A percentile compares a stretch with the other conserved stretches of the same genome.
Evolutionary conservation across 2,329 filamentous ascomycete genomes (phyloP).

Genomic region (Alternaria consortialis): DNA sequence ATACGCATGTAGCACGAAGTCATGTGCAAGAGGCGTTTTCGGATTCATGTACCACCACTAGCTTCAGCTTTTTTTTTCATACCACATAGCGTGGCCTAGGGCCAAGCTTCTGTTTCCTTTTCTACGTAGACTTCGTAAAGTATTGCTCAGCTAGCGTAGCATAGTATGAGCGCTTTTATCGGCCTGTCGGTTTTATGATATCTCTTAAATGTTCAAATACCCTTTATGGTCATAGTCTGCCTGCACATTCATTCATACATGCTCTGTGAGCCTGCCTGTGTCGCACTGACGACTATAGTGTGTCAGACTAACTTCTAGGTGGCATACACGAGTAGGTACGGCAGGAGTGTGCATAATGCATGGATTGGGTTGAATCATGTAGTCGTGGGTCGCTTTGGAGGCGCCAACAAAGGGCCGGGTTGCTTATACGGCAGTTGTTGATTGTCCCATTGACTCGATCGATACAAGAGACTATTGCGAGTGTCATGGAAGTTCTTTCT

Average conservation of each 20-base stretch:
- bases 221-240: not conserved
- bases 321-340: not conserved
- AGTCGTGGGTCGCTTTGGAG: not conserved
- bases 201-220: not conserved
- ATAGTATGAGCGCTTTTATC: not conserved
- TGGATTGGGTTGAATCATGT: not conserved
- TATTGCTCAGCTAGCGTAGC: not conserved
- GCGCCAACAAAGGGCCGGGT: not conserved
- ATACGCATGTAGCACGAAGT: not conserved
- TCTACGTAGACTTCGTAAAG: not conserved
- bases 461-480: not conserved
- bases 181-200: not conserved
- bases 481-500: not conserved
- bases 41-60: constrained; percentile 3
- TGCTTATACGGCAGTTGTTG: not conserved
- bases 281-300: not conserved
- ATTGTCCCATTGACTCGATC: not conserved
- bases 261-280: not conserved
- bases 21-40: not conserved
- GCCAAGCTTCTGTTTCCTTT: not conserved
- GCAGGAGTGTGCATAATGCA: not conserved
- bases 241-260: not conserved
- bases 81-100: not conserved
- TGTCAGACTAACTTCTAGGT: not conserved
- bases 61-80: not conserved